phyloP scores from a whole-genome alignment of 306 rosid species.

The Citrullus colocynthis region DNA sequence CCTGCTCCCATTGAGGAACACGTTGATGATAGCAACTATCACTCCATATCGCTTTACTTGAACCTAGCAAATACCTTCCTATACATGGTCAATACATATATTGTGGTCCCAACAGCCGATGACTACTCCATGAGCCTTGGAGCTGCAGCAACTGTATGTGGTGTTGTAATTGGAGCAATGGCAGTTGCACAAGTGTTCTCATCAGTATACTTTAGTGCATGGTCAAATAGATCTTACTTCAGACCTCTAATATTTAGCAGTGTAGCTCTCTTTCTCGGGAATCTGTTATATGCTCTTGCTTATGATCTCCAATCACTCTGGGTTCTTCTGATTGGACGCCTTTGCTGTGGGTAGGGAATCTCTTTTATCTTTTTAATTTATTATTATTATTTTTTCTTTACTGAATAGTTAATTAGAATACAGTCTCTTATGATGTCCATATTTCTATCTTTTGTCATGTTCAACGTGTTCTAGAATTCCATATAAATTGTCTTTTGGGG shows the following conservation, averaged over 20 bases:
- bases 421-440: not conserved
- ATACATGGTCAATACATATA: slow-evolving; percentile 97
- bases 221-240: slow-evolving; percentile 95
- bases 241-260: slow-evolving; percentile 95
- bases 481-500: not conserved
- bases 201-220: slow-evolving; percentile 95
- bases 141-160: slow-evolving; percentile 98
- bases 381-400: not conserved
- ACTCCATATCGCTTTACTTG: slow-evolving; percentile 76
- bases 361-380: not conserved
- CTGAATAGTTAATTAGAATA: slow-evolving; percentile 5
- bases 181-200: slow-evolving; percentile 98
- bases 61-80: slow-evolving; percentile 89
- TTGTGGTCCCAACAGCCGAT: slow-evolving; percentile 97
- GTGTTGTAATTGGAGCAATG: slow-evolving; percentile 94
- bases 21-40: slow-evolving; percentile 54
- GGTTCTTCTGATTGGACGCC: slow-evolving; percentile 91
- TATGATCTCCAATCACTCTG: slow-evolving; percentile 69
- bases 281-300: slow-evolving; percentile 77
- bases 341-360: slow-evolving; percentile 80
- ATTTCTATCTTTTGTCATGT: not conserved
- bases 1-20: slow-evolving; percentile 62
- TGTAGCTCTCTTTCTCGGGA: slow-evolving; percentile 65
- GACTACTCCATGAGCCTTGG: slow-evolving; percentile 94
- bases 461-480: not conserved